Conservation (phyloP, 768 basidiomycete species). For the Hericium erinaceus region DNA sequence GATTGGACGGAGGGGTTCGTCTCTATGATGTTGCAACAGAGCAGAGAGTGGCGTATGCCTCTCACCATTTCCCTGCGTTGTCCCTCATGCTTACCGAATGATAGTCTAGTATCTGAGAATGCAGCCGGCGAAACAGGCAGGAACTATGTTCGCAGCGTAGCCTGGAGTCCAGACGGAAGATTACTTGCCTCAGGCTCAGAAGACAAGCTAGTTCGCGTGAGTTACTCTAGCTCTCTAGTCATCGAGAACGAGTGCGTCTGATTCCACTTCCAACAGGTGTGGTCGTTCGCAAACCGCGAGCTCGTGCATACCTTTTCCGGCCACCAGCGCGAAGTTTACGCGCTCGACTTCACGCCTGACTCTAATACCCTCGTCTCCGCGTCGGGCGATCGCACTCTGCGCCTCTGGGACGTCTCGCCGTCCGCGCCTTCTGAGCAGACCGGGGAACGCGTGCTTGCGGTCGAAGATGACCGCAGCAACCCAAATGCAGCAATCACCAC, state of each 20-base stretch:
- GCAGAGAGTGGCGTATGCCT: neutral
- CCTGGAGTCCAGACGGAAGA: constrained; percentile 23
- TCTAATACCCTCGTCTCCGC: neutral
- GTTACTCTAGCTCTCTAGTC: constrained; percentile 1
- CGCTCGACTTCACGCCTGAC: neutral
- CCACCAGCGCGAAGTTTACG: neutral
- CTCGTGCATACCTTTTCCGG: neutral
- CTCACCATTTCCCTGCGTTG: neutral
- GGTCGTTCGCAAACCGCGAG: neutral
- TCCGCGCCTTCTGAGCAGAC: neutral
- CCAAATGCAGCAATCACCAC: neutral
- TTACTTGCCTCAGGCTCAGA: constrained; percentile 26
- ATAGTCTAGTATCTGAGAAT: too few relatives aligned
- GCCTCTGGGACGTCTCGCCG: neutral
- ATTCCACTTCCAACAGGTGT: neutral
- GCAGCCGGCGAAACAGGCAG: neutral
- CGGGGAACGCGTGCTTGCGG: neutral
- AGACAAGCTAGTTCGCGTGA: constrained; percentile 24
- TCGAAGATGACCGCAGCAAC: neutral
- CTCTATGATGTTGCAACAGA: neutral
- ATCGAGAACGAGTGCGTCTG: neutral
- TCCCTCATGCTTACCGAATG: too few relatives aligned
- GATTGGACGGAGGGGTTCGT: neutral
- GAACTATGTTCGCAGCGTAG: constrained; percentile 25
- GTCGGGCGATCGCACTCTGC: constrained; percentile 1